These are phyloP conservation scores for Ziziphus jujuba DNA, from an alignment of 306 rosid species.

Conservation along the genomic window DNA sequence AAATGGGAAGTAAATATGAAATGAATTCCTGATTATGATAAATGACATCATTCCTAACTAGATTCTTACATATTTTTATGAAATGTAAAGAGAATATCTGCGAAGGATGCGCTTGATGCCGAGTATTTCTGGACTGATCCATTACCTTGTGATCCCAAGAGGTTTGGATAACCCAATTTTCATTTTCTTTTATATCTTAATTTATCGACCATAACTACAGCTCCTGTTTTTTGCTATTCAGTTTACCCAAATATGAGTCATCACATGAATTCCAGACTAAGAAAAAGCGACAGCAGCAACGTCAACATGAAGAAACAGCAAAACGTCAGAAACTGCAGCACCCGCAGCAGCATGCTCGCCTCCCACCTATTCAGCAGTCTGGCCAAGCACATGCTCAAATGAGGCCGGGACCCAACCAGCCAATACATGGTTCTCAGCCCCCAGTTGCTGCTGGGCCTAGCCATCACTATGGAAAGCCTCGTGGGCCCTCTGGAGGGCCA, in stretches of 20 bases:
- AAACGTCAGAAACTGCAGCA: slow-evolving; percentile 55
- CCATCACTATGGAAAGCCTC: slow-evolving; percentile 49
- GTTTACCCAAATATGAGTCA: slow-evolving; percentile 49
- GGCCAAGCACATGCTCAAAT: slow-evolving; percentile 53
- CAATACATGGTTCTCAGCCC: slow-evolving; percentile 41
- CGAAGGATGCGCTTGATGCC: slow-evolving; percentile 55
- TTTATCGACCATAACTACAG: neutral
- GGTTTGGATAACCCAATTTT: slow-evolving; percentile 17
- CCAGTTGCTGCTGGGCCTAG: slow-evolving; percentile 43
- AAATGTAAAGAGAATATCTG: slow-evolving; percentile 42
- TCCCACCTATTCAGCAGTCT: slow-evolving; percentile 53
- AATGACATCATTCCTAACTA: neutral
- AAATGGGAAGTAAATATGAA: neutral
- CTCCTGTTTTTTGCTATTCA: slow-evolving; percentile 12
- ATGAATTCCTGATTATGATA: neutral
- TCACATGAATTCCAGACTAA: slow-evolving; percentile 58
- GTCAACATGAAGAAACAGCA: slow-evolving; percentile 50
- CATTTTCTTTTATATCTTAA: neutral
- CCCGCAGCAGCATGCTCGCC: slow-evolving; percentile 46
- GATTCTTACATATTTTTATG: neutral
- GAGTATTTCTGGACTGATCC: slow-evolving; percentile 59
- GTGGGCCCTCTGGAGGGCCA: slow-evolving; percentile 53
- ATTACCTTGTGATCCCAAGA: slow-evolving; percentile 55
- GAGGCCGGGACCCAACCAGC: slow-evolving; percentile 49
- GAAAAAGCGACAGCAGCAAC: slow-evolving; percentile 53